Base-by-base conservation (phyloP, 148 eudicot genomes). In the Linanthus parryae region DNA sequence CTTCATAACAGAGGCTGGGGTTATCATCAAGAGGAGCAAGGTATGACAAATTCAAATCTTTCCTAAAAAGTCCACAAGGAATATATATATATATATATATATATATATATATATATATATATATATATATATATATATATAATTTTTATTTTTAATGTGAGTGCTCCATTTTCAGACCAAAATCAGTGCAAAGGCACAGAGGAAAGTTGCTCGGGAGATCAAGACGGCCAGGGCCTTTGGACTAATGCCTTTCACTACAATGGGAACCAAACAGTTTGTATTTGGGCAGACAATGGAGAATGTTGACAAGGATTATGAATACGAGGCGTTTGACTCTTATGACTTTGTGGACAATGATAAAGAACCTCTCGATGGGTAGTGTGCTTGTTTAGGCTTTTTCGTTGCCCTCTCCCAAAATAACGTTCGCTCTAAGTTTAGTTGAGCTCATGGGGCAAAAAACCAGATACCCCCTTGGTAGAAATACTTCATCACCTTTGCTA, bases 111-210 rank as follows among this genome's bases (percentile, higher is more conserved):
- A n/a, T n/a, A n/a, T n/a, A n/a, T n/a, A n/a, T n/a, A n/a, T n/a
- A n/a, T n/a, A n/a, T n/a, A n/a, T n/a, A n/a, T n/a, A n/a, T n/a
- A n/a, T n/a, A n/a, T n/a, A n/a, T n/a, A n/a, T n/a, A n/a, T n/a
- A n/a, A n/a, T n/a, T n/a, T n/a, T n/a, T n/a, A n/a, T 24, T 17
- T 12, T 11, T 23, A 19, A 8, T 27, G 27, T 16, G 22, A 29
- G 19, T 31, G 7, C 39, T 14, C 31, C 30, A 3, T 16, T 20
- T 20, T 28, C 56, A 89, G 97, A 89, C 97, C 42, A 72, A 66
- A 66, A 89, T 89, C 23, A 91, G 95, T 61, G 95, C 94, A 28
- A 86, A 91, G 61, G 95, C 98, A 57, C 98, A 86, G 70, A 79
- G 95, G 71, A 86, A 81, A 67, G 76, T 91, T 56, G 98, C 91